These are phyloP conservation scores for Trichoderma afroharzianum DNA, from an alignment of 2,329 filamentous ascomycete genomes.

Conservation along the genomic window DNA sequence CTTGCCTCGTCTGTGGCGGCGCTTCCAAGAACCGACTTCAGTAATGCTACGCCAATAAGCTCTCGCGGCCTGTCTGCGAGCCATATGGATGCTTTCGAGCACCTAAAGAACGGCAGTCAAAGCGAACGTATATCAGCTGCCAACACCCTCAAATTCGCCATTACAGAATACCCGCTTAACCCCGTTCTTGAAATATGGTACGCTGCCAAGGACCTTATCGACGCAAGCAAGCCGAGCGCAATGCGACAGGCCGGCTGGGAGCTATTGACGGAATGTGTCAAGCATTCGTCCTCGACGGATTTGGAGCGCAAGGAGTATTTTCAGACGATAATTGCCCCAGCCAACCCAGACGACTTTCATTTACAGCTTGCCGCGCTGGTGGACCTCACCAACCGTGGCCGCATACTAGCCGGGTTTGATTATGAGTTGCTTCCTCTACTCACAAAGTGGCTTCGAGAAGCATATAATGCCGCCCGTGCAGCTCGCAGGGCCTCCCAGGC, in stretches of 20 bases:
- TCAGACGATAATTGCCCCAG: conserved; percentile 54
- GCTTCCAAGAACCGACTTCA: conserved; percentile 43
- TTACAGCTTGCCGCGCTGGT: conserved; percentile 61
- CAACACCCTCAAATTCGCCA: conserved; percentile 51
- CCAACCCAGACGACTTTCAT: conserved; percentile 60
- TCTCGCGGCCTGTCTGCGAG: conserved; percentile 46
- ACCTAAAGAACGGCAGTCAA: conserved; percentile 50
- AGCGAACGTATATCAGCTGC: conserved; percentile 56
- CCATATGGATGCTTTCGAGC: conserved; percentile 53
- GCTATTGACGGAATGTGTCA: conserved; percentile 62
- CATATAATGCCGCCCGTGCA: conserved; percentile 50
- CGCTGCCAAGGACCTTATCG: conserved; percentile 62
- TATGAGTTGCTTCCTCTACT: conserved; percentile 63
- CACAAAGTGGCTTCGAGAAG: conserved; percentile 56
- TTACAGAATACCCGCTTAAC: conserved; percentile 57
- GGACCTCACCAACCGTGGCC: conserved; percentile 59
- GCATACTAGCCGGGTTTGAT: conserved; percentile 62
- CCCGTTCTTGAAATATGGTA: conserved; percentile 63
- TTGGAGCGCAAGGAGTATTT: conserved; percentile 66
- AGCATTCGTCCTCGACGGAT: conserved; percentile 59
- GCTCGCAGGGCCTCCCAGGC: conserved; percentile 47
- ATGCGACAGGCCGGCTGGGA: conserved; percentile 61
- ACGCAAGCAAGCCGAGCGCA: conserved; percentile 49
- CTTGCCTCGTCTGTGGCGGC: conserved; percentile 38
- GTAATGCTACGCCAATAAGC: conserved; percentile 39